These are phyloP conservation scores for Phialocephala subalpina DNA, from an alignment of 2,329 filamentous ascomycete genomes.

Conservation along the genomic window DNA sequence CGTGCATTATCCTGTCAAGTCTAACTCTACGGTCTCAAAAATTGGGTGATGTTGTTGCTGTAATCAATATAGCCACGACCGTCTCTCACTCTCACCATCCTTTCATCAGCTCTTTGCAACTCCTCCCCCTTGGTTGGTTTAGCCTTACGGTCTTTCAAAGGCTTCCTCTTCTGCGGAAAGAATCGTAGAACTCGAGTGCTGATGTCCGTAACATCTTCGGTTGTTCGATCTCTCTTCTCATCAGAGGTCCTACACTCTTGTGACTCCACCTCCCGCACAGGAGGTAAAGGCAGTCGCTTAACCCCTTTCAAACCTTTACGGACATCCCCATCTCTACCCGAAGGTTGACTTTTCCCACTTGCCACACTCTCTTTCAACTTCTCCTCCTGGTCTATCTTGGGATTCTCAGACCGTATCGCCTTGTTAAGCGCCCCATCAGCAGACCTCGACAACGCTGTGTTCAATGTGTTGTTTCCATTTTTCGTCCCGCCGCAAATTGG, in stretches of 20 bases:
- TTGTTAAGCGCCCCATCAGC: neutral
- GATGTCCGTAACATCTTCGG: neutral
- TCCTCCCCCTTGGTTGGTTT: neutral
- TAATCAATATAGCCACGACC: conserved; percentile 13
- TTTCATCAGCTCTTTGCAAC: conserved; percentile 17
- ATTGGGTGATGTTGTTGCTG: neutral
- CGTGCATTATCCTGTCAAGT: neutral
- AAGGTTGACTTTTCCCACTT: neutral
- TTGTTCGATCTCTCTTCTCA: neutral
- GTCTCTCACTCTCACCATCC: conserved; percentile 19
- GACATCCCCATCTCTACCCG: neutral
- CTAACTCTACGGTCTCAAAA: neutral
- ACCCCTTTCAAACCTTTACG: neutral
- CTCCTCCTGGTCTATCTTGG: neutral
- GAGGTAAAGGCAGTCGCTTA: neutral
- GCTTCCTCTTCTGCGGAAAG: neutral
- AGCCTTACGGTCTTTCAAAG: neutral
- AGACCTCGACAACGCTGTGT: neutral
- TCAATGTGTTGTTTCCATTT: neutral
- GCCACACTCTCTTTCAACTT: neutral
- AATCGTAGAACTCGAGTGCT: neutral
- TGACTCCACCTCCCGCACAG: neutral
- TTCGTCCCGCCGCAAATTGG: no score
- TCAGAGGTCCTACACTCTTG: neutral
- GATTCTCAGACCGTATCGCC: neutral